Evolutionary conservation across 1,284 basidiomycete species (phyloP).

Genomic region (Ceratobasidium papillatum): DNA sequence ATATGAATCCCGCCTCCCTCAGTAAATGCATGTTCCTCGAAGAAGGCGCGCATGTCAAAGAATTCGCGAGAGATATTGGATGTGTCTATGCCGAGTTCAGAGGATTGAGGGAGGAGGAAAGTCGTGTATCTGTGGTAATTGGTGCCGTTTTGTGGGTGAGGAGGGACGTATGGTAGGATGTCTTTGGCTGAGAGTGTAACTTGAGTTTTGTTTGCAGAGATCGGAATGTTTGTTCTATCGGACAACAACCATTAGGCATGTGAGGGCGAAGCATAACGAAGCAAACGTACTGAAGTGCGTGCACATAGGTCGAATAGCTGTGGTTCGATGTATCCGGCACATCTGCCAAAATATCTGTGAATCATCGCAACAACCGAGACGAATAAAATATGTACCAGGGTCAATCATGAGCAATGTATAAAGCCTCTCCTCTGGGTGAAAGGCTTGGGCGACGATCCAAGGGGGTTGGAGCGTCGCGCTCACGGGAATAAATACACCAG

Average conservation of each 20-base stretch:
- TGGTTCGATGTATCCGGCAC: slow-evolving; percentile 74
- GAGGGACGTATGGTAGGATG: slow-evolving; percentile 80
- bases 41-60: slow-evolving; percentile 74
- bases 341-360: slow-evolving; percentile 58
- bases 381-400: slow-evolving; percentile 61
- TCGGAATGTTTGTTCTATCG: slow-evolving; percentile 78
- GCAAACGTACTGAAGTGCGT: slow-evolving; percentile 80
- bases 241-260: too few species aligned
- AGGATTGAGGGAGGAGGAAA: slow-evolving; percentile 76
- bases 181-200: slow-evolving; percentile 57
- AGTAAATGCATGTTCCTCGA: slow-evolving; percentile 63
- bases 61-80: slow-evolving; percentile 58
- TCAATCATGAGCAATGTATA: slow-evolving; percentile 93
- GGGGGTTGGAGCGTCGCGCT: slow-evolving; percentile 69
- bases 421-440: slow-evolving; percentile 79
- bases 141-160: slow-evolving; percentile 86
- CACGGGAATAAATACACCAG: slow-evolving; percentile 68
- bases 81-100: slow-evolving; percentile 49
- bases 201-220: slow-evolving; percentile 65
- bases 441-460: slow-evolving; percentile 73
- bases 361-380: not conserved
- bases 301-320: slow-evolving; percentile 77
- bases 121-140: slow-evolving; percentile 86
- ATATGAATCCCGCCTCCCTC: slow-evolving; percentile 76
- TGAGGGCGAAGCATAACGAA: too few species aligned